Evolutionary conservation across 108 stramenopile species (phyloP), one percentile per base, ranked within the genome.

Genomic region (Schizochytrium sp.): DNA sequence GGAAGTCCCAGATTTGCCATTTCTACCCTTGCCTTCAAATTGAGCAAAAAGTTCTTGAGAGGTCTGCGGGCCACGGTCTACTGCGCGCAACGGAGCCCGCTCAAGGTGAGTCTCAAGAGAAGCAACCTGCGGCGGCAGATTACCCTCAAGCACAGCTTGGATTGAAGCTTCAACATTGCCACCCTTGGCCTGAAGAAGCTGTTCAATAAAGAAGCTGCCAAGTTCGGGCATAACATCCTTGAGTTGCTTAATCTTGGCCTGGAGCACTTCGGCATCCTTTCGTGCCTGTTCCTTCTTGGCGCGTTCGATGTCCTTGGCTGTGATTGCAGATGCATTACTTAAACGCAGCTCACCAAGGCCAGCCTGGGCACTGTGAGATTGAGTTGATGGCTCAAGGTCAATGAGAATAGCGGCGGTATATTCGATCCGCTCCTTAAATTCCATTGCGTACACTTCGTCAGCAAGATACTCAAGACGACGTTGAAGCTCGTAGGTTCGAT

Each of bases 161-260:
- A 83, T 83, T 46, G 73, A 46, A 4, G 46, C 49, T 19, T 83
- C 49, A 5, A 19, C 49, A 4, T 83, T 4, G 46, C 50, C 49
- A 19, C 73, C 73, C 46, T 53, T 53, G 50, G 73, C 73, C 28
- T 46, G 49, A 7, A 83, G 50, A 4, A 83, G 73, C 73, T 83
- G 73, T 4, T 83, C 73, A 4, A 83, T 19, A 53, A 83, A 83
- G 19, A 53, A 83, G 73, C 15, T 15, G 4, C 73, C 73, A 8
- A 83, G 50, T 12, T 83, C 73, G 12, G 73, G 73, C 5, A 83
- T n/a, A 46, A 83, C 73, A 12, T 83, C 73, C 19, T 83, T 83
- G 50, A 83, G 49, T 38, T 64, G 38, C 42, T 64, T 38, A 42
- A 64, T 64, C 19, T 64, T 64, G 61, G 61, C 61, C 19, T 38